These are phyloP conservation scores for Geranium incanum DNA, from an alignment of 441 rosid genomes.

Conservation along the genomic window DNA sequence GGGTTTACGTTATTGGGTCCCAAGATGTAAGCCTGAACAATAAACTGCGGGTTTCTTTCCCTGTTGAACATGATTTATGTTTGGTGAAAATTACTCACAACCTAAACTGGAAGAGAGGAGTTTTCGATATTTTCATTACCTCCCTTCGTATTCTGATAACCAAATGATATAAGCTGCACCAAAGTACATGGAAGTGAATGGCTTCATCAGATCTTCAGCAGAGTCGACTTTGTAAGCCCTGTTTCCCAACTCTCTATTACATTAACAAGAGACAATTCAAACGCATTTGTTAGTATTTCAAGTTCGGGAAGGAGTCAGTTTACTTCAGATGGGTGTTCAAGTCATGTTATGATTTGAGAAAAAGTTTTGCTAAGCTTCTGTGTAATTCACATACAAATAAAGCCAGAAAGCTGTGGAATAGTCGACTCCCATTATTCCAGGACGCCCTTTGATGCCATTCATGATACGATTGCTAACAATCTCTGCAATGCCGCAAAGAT, in stretches of 20 bases:
- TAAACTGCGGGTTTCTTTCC: conserved; percentile 60
- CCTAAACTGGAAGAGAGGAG: no score
- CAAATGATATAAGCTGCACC: conserved; percentile 78
- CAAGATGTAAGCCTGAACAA: conserved; percentile 61
- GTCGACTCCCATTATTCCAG: conserved; percentile 77
- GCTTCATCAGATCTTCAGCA: conserved; percentile 58
- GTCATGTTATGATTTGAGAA: not conserved
- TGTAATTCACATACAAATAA: conserved; percentile 46
- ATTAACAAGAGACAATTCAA: conserved; percentile 11
- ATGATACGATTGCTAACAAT: conserved; percentile 72
- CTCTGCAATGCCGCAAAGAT: conserved; percentile 77
- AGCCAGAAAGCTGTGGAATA: conserved; percentile 74
- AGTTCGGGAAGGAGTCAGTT: not conserved
- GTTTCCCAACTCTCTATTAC: conserved; percentile 61
- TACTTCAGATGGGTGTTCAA: not conserved
- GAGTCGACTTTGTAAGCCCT: conserved; percentile 68
- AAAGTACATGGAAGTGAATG: conserved; percentile 82
- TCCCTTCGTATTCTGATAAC: conserved; percentile 77
- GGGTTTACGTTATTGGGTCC: conserved; percentile 62
- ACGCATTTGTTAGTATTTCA: not conserved
- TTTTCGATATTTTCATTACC: conserved; percentile 29
- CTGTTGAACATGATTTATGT: conserved; percentile 28
- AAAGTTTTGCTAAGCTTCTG: not conserved
- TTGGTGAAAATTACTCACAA: not conserved
- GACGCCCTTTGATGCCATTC: conserved; percentile 46